Conservation (phyloP, 2,329 filamentous ascomycete species). For the Fusarium sp. region DNA sequence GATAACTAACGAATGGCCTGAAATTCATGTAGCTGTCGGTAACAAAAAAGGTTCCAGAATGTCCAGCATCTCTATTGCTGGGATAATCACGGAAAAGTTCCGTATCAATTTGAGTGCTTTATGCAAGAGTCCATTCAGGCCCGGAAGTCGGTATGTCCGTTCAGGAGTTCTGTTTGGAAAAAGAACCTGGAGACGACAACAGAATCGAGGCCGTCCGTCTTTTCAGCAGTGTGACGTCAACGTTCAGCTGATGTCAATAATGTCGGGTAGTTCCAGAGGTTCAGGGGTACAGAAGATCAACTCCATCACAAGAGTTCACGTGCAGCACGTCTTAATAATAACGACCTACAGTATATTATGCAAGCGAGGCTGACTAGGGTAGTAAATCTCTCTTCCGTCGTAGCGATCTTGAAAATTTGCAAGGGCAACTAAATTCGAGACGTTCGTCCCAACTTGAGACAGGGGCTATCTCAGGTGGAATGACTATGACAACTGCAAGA, state of each 20-base stretch:
- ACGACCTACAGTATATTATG: not conserved
- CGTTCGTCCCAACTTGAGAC: constrained; percentile 33
- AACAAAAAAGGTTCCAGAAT: not conserved
- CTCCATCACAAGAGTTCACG: not conserved
- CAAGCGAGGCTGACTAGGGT: not conserved
- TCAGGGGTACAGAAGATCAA: not conserved
- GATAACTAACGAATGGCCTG: not conserved
- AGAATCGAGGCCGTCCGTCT: not conserved
- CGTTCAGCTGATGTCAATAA: not conserved
- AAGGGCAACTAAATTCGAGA: constrained; percentile 25
- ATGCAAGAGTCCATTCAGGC: constrained; percentile 2
- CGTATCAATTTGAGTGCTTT: not conserved
- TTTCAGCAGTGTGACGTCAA: constrained; percentile 26
- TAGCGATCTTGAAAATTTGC: constrained; percentile 7
- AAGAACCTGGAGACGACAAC: not conserved
- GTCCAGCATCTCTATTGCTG: not conserved
- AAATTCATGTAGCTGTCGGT: not conserved
- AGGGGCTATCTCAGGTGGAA: constrained; percentile 29
- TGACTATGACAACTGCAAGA: not conserved
- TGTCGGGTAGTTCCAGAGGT: not conserved
- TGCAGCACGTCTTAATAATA: not conserved
- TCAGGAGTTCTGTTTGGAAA: constrained; percentile 3
- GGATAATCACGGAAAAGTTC: not conserved
- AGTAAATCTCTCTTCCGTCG: not conserved
- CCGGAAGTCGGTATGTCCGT: constrained; percentile 7